Conservation (phyloP, 768 basidiomycete genomes). For the Pulveroboletus sp. region DNA sequence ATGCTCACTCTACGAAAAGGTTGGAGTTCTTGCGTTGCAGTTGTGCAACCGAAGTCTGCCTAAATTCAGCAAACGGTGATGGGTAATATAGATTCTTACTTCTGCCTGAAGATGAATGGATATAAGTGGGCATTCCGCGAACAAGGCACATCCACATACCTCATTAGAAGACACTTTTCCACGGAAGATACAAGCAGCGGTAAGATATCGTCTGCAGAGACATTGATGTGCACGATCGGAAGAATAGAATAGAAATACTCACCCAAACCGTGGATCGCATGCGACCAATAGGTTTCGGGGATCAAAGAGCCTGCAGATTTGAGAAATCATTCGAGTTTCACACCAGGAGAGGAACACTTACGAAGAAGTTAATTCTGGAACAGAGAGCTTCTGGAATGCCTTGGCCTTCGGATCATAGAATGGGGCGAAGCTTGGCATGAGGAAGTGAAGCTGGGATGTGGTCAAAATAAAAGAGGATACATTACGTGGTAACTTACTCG, state of each 20-base stretch:
- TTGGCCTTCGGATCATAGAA: constrained; percentile 67
- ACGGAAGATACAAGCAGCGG: constrained; percentile 85
- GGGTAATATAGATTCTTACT: constrained; percentile 35
- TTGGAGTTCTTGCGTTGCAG: constrained; percentile 73
- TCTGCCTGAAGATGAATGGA: constrained; percentile 41
- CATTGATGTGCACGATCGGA: neutral
- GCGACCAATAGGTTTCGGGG: constrained; percentile 79
- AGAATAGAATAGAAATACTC: constrained; percentile 1
- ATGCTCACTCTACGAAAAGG: constrained; percentile 74
- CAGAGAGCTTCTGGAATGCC: constrained; percentile 57
- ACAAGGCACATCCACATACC: constrained; percentile 41
- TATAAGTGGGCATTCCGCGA: neutral
- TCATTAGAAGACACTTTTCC: constrained; percentile 80
- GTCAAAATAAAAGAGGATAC: neutral
- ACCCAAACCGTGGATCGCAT: constrained; percentile 78
- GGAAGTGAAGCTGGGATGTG: constrained; percentile 79
- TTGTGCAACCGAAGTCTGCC: constrained; percentile 65
- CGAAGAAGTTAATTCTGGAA: constrained; percentile 74
- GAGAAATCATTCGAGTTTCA: neutral
- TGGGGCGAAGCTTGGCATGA: constrained; percentile 94
- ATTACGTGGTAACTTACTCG: constrained; percentile 51
- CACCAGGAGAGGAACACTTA: constrained; percentile 34
- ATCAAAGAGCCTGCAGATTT: constrained; percentile 63
- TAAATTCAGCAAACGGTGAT: constrained; percentile 6
- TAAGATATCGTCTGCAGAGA: constrained; percentile 68